Percentiles rank a stretch among this genome's conserved stretches.
Evolutionary conservation across 768 basidiomycete species (phyloP).

Genomic region (Tubosaeta brunneosetosa): DNA sequence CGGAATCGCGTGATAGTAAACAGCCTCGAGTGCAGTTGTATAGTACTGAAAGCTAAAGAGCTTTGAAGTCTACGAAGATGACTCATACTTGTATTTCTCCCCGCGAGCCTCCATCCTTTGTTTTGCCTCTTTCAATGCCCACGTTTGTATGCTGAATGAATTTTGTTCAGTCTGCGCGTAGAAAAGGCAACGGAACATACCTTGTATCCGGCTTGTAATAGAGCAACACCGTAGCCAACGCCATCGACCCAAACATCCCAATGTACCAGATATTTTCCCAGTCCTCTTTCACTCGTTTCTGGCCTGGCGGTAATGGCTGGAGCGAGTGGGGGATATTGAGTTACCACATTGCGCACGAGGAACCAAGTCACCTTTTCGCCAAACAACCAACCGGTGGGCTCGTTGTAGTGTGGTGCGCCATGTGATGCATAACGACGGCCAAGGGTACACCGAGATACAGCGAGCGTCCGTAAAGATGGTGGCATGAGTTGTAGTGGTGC

Average conservation of each 20-base stretch:
- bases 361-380: slow-evolving; percentile 68
- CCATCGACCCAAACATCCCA: slow-evolving; percentile 89
- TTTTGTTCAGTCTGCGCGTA: slow-evolving; percentile 1
- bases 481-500: slow-evolving; percentile 33
- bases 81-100: slow-evolving; percentile 81
- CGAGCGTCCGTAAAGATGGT: slow-evolving; percentile 41
- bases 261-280: slow-evolving; percentile 91
- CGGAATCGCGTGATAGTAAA: background rate
- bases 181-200: slow-evolving; percentile 39
- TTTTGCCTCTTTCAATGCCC: slow-evolving; percentile 90
- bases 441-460: slow-evolving; percentile 19
- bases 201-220: slow-evolving; percentile 95
- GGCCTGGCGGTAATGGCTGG: slow-evolving; percentile 72
- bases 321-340: slow-evolving; percentile 2
- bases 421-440: slow-evolving; percentile 60
- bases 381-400: slow-evolving; percentile 83
- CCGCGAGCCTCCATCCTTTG: slow-evolving; percentile 88
- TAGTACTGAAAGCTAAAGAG: background rate
- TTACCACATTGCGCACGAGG: background rate
- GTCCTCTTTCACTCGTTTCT: slow-evolving; percentile 81
- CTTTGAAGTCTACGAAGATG: slow-evolving; percentile 35
- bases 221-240: slow-evolving; percentile 64
- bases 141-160: slow-evolving; percentile 72
- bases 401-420: slow-evolving; percentile 80
- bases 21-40: background rate